Evolutionary conservation across 345 rosid species (phyloP).

Genomic region (Brassica napus): DNA sequence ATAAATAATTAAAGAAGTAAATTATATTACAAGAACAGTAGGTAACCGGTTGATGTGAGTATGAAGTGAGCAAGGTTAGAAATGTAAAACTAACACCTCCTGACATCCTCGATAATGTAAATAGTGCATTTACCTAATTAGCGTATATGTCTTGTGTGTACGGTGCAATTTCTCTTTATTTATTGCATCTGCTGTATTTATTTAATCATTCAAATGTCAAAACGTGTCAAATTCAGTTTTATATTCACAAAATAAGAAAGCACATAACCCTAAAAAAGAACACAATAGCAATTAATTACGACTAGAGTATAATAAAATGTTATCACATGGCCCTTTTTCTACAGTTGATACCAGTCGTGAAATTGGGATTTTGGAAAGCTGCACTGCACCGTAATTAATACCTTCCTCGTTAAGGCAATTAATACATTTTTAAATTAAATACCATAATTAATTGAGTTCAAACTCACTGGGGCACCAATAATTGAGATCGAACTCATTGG

Average conservation of each 20-base stretch:
- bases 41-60: too few species aligned
- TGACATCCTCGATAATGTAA: too few species aligned
- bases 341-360: constrained; percentile 4
- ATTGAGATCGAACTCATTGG: background rate
- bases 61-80: too few species aligned
- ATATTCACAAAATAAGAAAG: constrained; percentile 1
- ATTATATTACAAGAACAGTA: too few species aligned
- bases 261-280: background rate
- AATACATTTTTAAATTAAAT: background rate
- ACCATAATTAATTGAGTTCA: background rate
- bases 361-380: background rate
- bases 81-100: too few species aligned
- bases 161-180: too few species aligned
- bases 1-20: too few species aligned
- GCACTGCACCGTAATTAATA: background rate
- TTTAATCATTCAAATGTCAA: background rate
- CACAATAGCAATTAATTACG: background rate
- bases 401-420: constrained; percentile 9
- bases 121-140: too few species aligned
- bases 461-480: background rate
- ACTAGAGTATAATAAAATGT: background rate
- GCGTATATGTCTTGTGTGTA: too few species aligned
- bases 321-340: background rate
- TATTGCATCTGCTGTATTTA: background rate
- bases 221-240: background rate